Evolutionary conservation across 2,329 filamentous ascomycete genomes (phyloP), one percentile per base, ranked within the genome.

Genomic region (Calonectria crousiana): DNA sequence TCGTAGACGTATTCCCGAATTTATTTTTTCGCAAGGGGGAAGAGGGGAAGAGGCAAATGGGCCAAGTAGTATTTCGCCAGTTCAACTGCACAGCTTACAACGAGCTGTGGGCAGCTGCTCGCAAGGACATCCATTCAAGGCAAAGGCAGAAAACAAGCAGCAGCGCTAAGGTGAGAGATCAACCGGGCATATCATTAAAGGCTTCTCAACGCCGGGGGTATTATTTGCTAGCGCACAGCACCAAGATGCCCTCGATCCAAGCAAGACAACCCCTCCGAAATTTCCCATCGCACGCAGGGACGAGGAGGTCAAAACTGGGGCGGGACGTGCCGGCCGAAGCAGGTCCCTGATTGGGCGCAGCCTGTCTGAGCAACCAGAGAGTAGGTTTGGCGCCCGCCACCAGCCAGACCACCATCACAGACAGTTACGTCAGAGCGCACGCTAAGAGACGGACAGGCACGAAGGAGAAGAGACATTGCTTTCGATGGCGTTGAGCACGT

Each of bases 351-450:
- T 41, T 60, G 56, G 56, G 14, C 56, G 18, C 26, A 26, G n/a
- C n/a, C 36, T 41, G 36, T 41, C 56, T 62, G 23, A 41, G 56
- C 36, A 62, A 26, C 20, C 11, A 30, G 0, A 53, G 9, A 41
- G 26, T 36, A 41, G 41, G 34, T 26, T 62, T 62, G 34, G 56
- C 16, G 56, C 38, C 34, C 56, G 34, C 56, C 56, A 62, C 56
- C 34, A 41, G 16, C 32, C 56, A 41, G 56, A 38, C 56, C 8
- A 62, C 56, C 56, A 62, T 34, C 52, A 56, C 52, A 34, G 52
- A 56, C 52, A 32, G 34, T 41, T 62, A 62, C 56, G 56, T 62
- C 56, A 62, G 56, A 44, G 56, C 56, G 56, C 56, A 62, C 56
- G 56, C 56, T 41, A 62, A 23, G 36, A 41, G 56, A 26, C 23